Conservation (phyloP, 176 grass and related monocot species). For the Poa pratensis region DNA sequence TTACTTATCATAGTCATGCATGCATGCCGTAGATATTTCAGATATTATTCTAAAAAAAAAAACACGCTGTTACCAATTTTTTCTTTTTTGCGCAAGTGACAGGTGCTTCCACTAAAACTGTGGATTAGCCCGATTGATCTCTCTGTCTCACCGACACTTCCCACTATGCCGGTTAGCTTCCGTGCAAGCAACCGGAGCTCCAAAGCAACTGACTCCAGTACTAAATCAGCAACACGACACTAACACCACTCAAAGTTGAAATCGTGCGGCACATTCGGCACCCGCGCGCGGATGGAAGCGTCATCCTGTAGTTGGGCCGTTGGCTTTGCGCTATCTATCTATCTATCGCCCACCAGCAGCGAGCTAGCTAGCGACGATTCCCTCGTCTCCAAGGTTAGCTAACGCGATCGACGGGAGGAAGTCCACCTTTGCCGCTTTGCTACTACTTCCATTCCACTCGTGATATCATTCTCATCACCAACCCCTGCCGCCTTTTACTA, state of each 20-base stretch:
- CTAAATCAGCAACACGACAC: background rate
- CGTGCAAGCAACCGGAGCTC: constrained; percentile 37
- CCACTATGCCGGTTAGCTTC: background rate
- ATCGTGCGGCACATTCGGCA: background rate
- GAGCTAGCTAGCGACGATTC: background rate
- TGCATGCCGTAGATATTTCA: too few relatives aligned
- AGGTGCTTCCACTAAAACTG: too few relatives aligned
- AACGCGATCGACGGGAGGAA: too few relatives aligned
- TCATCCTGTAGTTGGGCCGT: background rate
- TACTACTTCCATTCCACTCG: background rate
- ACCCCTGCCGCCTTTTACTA: background rate
- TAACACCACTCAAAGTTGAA: background rate
- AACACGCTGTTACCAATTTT: too few relatives aligned
- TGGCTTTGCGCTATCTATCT: constrained; percentile 18
- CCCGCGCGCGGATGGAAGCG: background rate
- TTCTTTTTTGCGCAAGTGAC: too few relatives aligned
- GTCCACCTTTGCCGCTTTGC: constrained; percentile 15
- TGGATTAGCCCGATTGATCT: background rate
- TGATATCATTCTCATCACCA: background rate
- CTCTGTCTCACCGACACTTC: constrained; percentile 12
- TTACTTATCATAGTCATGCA: too few relatives aligned
- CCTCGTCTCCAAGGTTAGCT: background rate
- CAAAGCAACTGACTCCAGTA: too few relatives aligned
- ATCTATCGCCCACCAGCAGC: background rate
- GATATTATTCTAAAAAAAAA: too few relatives aligned